phyloP scores from a whole-genome alignment of 2,329 filamentous ascomycete genomes.

The Ophiosphaerella herpotricha region DNA sequence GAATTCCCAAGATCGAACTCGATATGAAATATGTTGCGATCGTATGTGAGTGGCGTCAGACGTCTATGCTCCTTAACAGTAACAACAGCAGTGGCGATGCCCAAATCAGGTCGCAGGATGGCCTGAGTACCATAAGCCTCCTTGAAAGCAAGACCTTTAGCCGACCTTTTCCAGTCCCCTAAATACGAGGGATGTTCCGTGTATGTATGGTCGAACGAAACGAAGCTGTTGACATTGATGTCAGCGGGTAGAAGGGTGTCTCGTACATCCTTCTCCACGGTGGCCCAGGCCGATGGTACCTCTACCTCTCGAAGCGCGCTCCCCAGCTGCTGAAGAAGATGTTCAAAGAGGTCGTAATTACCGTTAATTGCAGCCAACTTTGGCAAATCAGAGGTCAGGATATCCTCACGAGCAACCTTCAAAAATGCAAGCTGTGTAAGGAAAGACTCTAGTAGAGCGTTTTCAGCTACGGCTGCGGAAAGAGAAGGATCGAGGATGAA shows the following conservation, averaged over 20 bases:
- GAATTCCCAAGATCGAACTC: slow-evolving; percentile 95
- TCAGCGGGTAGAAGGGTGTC: slow-evolving; percentile 62
- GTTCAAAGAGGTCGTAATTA: slow-evolving; percentile 65
- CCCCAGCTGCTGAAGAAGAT: slow-evolving; percentile 64
- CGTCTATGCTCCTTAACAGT: slow-evolving; percentile 94
- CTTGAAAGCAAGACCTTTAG: slow-evolving; percentile 90
- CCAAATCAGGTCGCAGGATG: slow-evolving; percentile 80
- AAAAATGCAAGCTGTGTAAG: slow-evolving; percentile 84
- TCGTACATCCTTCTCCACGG: slow-evolving; percentile 64
- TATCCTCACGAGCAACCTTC: slow-evolving; percentile 70
- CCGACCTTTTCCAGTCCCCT: slow-evolving; percentile 79
- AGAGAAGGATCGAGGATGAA: slow-evolving; percentile 75
- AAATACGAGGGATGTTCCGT: slow-evolving; percentile 68
- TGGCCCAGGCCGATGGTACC: slow-evolving; percentile 79
- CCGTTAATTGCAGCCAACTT: slow-evolving; percentile 69
- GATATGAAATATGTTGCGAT: slow-evolving; percentile 99
- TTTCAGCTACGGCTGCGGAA: slow-evolving; percentile 69
- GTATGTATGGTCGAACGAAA: slow-evolving; percentile 76
- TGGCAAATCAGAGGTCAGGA: slow-evolving; percentile 65
- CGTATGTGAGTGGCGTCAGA: slow-evolving; percentile 84
- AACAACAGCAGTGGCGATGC: slow-evolving; percentile 83
- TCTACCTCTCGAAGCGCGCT: slow-evolving; percentile 74
- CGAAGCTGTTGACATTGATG: slow-evolving; percentile 81
- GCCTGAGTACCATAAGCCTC: slow-evolving; percentile 82
- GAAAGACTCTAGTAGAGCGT: slow-evolving; percentile 64